Evolutionary conservation across 2,329 filamentous ascomycete species (phyloP).

Genomic region (Cladosporium colombiae): DNA sequence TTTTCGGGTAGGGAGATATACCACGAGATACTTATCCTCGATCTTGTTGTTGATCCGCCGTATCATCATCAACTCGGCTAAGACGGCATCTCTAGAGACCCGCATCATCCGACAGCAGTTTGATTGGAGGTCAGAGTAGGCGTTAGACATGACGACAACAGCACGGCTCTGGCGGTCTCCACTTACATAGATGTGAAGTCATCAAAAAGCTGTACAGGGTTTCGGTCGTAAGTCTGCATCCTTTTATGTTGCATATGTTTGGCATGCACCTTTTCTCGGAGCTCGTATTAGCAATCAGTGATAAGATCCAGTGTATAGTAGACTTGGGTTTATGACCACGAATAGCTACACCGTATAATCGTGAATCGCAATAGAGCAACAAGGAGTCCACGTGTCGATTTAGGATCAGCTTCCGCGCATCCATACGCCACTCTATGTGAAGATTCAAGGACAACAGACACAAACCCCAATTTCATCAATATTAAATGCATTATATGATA

Average conservation of each 20-base stretch:
- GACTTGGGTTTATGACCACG: too few relatives aligned
- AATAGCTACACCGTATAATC: too few relatives aligned
- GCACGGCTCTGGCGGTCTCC: neutral
- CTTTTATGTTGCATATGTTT: neutral
- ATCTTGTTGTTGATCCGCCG: neutral
- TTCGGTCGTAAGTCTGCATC: neutral
- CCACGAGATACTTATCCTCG: neutral
- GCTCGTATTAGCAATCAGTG: too few relatives aligned
- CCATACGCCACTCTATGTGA: too few relatives aligned
- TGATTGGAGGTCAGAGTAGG: neutral
- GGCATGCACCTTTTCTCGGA: too few relatives aligned
- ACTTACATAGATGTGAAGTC: conserved; percentile 5
- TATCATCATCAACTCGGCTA: neutral
- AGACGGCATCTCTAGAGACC: neutral
- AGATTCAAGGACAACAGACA: too few relatives aligned
- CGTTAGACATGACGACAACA: neutral
- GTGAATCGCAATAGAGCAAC: too few relatives aligned
- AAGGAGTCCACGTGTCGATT: too few relatives aligned
- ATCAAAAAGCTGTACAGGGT: neutral
- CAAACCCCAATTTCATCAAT: neutral
- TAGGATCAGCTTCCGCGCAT: too few relatives aligned
- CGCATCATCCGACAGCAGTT: neutral
- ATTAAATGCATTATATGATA: conserved; percentile 7
- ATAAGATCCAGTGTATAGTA: too few relatives aligned
- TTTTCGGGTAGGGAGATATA: neutral